phyloP scores from a whole-genome alignment of 495 filamentous ascomycete genomes.

The Xylaria bambusicola region DNA sequence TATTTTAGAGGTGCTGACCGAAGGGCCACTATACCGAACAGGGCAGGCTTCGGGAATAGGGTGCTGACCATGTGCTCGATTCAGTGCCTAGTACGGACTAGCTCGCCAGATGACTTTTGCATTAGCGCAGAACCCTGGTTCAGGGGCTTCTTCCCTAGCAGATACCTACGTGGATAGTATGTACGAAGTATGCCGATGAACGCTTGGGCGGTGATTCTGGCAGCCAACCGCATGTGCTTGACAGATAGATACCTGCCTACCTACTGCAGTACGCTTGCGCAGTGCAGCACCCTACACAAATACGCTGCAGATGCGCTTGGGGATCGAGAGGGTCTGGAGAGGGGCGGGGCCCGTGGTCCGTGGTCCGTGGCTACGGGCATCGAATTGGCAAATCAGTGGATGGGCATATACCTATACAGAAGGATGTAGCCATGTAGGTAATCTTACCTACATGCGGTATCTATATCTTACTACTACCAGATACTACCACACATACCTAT shows the following conservation, averaged over 20 bases:
- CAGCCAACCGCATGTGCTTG: constrained; percentile 5
- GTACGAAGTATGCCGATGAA: neutral
- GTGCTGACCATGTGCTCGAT: constrained; percentile 7
- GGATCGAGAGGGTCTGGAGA: neutral
- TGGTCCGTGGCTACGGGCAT: too few relatives aligned
- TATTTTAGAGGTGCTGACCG: neutral
- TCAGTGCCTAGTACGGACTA: neutral
- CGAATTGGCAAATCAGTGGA: neutral
- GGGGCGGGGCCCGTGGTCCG: too few relatives aligned
- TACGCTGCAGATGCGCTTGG: too few relatives aligned
- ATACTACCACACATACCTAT: too few relatives aligned
- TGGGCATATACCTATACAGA: too few relatives aligned
- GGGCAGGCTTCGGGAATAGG: constrained; percentile 16
- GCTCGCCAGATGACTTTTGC: neutral
- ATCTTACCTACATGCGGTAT: too few relatives aligned
- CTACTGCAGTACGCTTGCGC: too few relatives aligned
- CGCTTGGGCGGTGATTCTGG: constrained; percentile 7
- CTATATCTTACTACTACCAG: neutral
- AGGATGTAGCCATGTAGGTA: too few relatives aligned
- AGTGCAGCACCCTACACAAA: neutral
- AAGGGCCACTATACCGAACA: neutral
- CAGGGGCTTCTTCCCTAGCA: constrained; percentile 16
- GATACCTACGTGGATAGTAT: too few relatives aligned
- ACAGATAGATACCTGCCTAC: neutral
- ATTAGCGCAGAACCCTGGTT: constrained; percentile 3